Conservation (phyloP, 768 basidiomycete species). For the Tricholoma bakamatsutake region DNA sequence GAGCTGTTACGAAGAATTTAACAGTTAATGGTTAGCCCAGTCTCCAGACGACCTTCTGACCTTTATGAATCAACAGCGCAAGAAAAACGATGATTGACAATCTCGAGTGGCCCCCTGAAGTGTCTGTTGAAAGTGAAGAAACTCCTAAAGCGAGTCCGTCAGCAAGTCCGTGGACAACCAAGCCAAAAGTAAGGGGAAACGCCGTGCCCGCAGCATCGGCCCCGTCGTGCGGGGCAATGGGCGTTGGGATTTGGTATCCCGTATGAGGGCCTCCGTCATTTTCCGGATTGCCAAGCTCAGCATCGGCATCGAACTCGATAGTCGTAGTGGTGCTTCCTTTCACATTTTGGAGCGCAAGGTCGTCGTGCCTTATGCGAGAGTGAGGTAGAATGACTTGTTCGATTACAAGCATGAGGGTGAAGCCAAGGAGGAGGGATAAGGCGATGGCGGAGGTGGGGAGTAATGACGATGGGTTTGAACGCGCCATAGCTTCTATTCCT, state of each 20-base stretch:
- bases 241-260: constrained; percentile 12
- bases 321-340: constrained; percentile 15
- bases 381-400: constrained; percentile 58
- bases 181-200: constrained; percentile 75
- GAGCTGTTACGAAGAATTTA: constrained; percentile 43
- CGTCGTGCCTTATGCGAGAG: constrained; percentile 33
- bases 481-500: constrained; percentile 61
- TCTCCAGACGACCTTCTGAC: constrained; percentile 22
- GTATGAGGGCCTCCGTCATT: constrained; percentile 26
- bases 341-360: constrained; percentile 23
- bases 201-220: constrained; percentile 32
- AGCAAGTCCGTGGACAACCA: constrained; percentile 82
- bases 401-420: constrained; percentile 57
- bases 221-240: constrained; percentile 9
- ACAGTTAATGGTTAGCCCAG: not conserved
- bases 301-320: constrained; percentile 60
- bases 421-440: constrained; percentile 58
- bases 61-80: constrained; percentile 91
- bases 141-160: constrained; percentile 93
- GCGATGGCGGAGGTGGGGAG: constrained; percentile 53
- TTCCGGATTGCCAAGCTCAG: constrained; percentile 56
- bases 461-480: constrained; percentile 27
- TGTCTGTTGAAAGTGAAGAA: constrained; percentile 39
- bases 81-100: constrained; percentile 85
- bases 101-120: constrained; percentile 29